Evolutionary conservation across 2,329 filamentous ascomycete species (phyloP), one percentile per base, ranked within the genome.

Genomic region (Nemania sp.): DNA sequence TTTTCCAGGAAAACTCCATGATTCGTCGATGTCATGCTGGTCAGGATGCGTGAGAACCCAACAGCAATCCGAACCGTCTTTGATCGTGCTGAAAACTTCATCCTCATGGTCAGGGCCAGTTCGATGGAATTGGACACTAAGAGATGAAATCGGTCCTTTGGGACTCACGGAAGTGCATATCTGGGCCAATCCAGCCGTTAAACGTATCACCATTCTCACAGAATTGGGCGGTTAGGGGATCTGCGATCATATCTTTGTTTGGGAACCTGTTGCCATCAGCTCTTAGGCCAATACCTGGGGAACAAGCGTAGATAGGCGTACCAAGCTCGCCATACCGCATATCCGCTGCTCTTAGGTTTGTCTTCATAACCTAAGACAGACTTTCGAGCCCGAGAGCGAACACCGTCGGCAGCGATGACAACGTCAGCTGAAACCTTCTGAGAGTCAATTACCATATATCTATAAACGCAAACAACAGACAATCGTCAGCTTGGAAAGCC

Each of bases 41-140:
- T 85, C 83, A 18, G 71, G 76, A 69, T 85, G 83, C 1, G 83
- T 86, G 20, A 84, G 74, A 2, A 86, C 83, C 84, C 83, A 87
- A 65, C 79, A 83, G 67, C 82, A 84, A 59, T 86, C 82, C 18
- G 77, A 74, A 25, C 82, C 82, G 63, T 78, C 76, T 71, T 85
- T 84, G 65, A 86, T 80, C 2, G 83, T 83, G 5, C 81, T 82
- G 66, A 85, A 84, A 1, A 86, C 60, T 62, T 3, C 15, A 37
- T 5, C 12, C 18, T 20, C 7, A 21, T 9, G 2, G 20, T 61
- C 7, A 61, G 49, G 10, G 7, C 3, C 6, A 5, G 5, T 20
- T 34, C n/a, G 6, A 0, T 12, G 12, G 15, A 13, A 5, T 34
- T 17, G 18, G 17, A 13, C n/a, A 6, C 3, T 3, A 17, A 7